These are phyloP conservation scores for Monosporascus sp. DNA, from an alignment of 2,329 filamentous ascomycete species.

Conservation along the genomic window DNA sequence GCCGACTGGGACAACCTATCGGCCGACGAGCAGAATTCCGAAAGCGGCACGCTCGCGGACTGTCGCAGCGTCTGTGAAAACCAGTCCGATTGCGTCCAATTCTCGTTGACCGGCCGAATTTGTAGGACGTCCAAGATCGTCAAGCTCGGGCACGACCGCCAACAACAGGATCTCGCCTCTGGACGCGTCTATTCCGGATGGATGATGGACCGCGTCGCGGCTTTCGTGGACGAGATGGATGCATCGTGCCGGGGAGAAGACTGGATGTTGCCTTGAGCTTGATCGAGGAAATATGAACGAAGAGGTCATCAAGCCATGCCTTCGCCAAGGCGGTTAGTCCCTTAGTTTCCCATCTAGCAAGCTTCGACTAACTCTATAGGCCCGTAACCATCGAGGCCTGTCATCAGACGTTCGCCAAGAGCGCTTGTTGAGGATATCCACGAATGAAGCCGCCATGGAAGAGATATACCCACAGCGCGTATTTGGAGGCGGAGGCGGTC, in stretches of 20 bases:
- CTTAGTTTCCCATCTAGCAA: too few species aligned
- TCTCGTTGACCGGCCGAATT: constrained; percentile 19
- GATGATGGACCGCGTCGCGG: constrained; percentile 25
- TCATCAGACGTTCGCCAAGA: too few species aligned
- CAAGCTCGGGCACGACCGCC: constrained; percentile 16
- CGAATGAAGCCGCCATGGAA: too few species aligned
- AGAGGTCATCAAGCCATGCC: too few species aligned
- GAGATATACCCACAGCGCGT: too few species aligned
- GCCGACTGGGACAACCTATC: constrained; percentile 28
- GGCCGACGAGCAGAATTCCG: constrained; percentile 13
- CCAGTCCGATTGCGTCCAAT: constrained; percentile 24
- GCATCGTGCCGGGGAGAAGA: constrained; percentile 12
- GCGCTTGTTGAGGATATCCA: too few species aligned
- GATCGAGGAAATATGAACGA: too few species aligned
- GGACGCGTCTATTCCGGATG: constrained; percentile 23
- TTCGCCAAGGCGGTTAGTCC: too few species aligned
- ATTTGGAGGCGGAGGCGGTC: too few species aligned
- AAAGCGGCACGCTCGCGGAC: constrained; percentile 15
- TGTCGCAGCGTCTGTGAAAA: constrained; percentile 21
- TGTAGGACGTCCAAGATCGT: constrained; percentile 22
- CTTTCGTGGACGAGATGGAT: constrained; percentile 22
- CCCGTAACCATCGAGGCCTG: too few species aligned
- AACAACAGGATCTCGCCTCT: constrained; percentile 4
- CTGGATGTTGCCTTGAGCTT: constrained; percentile 18
- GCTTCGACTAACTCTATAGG: too few species aligned